Conservation (phyloP, 805 yeast genomes). For the Hanseniaspora mollemarum region DNA sequence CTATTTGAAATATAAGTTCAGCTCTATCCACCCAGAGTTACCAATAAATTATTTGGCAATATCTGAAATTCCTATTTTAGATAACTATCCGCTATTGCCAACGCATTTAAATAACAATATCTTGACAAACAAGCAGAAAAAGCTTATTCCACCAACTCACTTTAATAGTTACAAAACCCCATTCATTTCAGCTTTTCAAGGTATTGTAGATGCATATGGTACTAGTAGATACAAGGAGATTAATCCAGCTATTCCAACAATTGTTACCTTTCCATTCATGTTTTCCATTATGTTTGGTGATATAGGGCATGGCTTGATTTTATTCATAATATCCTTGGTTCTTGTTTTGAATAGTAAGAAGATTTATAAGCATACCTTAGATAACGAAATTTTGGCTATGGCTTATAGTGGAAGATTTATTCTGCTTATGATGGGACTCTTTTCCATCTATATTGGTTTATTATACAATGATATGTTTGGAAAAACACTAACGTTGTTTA, state of each 20-base stretch:
- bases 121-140: constrained; percentile 30
- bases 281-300: constrained; percentile 99
- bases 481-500: constrained; percentile 75
- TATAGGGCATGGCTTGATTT: constrained; percentile 84
- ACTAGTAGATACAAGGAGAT: constrained; percentile 87
- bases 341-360: constrained; percentile 65
- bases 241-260: constrained; percentile 90
- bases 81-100: constrained; percentile 25
- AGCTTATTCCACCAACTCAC: constrained; percentile 75
- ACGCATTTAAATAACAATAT: constrained; percentile 20
- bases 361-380: constrained; percentile 52
- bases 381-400: constrained; percentile 91
- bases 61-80: constrained; percentile 20
- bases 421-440: constrained; percentile 78
- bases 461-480: constrained; percentile 91
- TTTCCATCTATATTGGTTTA: constrained; percentile 91
- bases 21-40: constrained; percentile 24
- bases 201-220: constrained; percentile 92
- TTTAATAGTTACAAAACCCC: constrained; percentile 74
- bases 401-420: constrained; percentile 90
- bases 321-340: constrained; percentile 58
- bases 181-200: constrained; percentile 85
- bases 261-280: constrained; percentile 94
- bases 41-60: constrained; percentile 8
- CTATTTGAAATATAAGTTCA: constrained; percentile 40